Evolutionary conservation across 2,329 filamentous ascomycete species (phyloP).

Genomic region (Beauveria brongniartii): DNA sequence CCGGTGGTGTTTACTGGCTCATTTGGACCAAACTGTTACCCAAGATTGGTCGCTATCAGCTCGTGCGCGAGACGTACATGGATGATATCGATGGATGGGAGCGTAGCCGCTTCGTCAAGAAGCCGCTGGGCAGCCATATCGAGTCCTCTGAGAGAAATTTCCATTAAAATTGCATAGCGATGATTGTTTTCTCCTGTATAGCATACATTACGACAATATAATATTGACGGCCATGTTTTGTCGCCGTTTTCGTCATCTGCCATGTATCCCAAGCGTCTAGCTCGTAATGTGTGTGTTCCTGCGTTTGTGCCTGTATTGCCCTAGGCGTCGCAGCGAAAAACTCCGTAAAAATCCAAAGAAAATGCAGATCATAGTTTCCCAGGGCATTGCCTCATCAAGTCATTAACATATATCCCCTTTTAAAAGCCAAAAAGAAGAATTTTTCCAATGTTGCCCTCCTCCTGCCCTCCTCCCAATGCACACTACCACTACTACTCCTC

Average conservation of each 20-base stretch:
- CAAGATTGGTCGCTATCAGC: conserved; percentile 43
- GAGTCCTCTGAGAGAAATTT: neutral
- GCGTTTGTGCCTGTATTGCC: neutral
- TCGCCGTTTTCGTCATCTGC: neutral
- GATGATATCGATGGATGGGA: conserved; percentile 57
- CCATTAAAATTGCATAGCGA: neutral
- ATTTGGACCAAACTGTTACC: conserved; percentile 46
- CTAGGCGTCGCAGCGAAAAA: neutral
- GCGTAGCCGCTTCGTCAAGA: conserved; percentile 42
- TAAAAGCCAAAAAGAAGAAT: neutral
- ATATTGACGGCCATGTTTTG: neutral
- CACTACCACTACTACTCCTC: neutral
- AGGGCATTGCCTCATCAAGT: no score
- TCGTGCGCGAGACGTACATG: conserved; percentile 45
- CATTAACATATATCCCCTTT: neutral
- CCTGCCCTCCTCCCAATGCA: no score
- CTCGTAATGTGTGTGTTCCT: neutral
- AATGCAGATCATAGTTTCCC: neutral
- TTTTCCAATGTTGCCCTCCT: neutral
- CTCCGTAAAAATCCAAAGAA: neutral
- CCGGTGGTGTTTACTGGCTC: conserved; percentile 48
- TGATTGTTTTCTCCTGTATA: neutral
- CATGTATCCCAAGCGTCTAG: neutral
- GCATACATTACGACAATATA: neutral
- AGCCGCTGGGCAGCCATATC: conserved; percentile 22